These are phyloP conservation scores for Lolium perenne DNA, from an alignment of 176 grass and related monocot species.

Conservation along the genomic window DNA sequence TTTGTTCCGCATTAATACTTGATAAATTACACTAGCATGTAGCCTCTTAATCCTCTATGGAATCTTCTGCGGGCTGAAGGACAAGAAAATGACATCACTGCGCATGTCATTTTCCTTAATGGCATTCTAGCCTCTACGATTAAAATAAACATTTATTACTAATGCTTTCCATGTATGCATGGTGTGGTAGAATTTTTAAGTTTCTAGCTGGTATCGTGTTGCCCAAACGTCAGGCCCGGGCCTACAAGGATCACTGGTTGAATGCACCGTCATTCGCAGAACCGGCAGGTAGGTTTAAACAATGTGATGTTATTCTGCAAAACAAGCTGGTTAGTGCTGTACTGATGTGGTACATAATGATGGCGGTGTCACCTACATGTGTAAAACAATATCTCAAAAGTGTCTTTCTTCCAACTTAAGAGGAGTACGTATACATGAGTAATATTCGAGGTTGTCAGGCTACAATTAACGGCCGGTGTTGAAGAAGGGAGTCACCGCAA, in stretches of 20 bases:
- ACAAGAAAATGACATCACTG: constrained; percentile 51
- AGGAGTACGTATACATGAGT: not conserved
- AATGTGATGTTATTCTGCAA: not conserved
- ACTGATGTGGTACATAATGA: not conserved
- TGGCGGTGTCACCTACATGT: too few species aligned
- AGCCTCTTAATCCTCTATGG: not conserved
- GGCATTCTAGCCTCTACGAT: constrained; percentile 29
- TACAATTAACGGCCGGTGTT: not conserved
- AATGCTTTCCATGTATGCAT: constrained; percentile 19
- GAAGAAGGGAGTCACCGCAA: not conserved
- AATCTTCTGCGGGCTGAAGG: constrained; percentile 30
- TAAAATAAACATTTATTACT: constrained; percentile 26
- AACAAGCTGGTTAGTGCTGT: not conserved
- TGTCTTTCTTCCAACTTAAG: not conserved
- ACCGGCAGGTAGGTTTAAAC: not conserved
- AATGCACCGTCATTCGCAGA: not conserved
- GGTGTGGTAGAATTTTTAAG: not conserved
- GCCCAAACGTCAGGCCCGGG: constrained; percentile 29
- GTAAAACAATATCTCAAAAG: not conserved
- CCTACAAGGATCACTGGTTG: constrained; percentile 17
- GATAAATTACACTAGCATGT: not conserved
- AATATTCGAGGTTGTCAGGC: not conserved
- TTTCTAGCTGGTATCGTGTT: constrained; percentile 23
- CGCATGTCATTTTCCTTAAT: constrained; percentile 38
- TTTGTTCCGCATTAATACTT: constrained; percentile 11